Evolutionary conservation across 495 filamentous ascomycete genomes (phyloP).

Genomic region (Penicillium cosmopolitanum): DNA sequence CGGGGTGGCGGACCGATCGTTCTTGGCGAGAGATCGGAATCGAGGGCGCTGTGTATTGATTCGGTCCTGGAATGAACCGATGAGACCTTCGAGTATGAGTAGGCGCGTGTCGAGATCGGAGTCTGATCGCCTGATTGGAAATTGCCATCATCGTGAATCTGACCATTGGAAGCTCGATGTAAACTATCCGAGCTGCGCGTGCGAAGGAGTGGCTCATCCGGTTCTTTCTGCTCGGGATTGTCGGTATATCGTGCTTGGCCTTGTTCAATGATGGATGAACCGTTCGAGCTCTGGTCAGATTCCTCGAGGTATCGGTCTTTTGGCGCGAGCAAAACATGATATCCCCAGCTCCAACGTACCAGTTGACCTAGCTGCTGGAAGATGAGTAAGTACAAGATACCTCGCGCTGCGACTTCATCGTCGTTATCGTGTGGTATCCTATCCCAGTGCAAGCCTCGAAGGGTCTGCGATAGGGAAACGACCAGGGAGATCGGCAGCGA

Average conservation of each 20-base stretch:
- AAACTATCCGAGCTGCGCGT: conserved; percentile 36
- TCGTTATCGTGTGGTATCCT: conserved; percentile 89
- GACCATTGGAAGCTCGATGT: conserved; percentile 18
- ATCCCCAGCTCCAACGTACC: conserved; percentile 97
- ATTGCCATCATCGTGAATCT: conserved; percentile 19
- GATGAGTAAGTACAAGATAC: conserved; percentile 93
- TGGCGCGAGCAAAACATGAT: conserved; percentile 86
- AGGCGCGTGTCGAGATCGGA: conserved; percentile 39
- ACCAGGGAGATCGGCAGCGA: conserved; percentile 96
- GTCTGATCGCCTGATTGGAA: conserved; percentile 50
- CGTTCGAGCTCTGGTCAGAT: conserved; percentile 54
- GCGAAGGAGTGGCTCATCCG: conserved; percentile 47
- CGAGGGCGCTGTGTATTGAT: conserved; percentile 25
- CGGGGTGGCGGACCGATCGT: conserved; percentile 38
- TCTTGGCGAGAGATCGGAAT: conserved; percentile 29
- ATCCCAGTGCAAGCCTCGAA: conserved; percentile 92
- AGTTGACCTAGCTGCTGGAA: conserved; percentile 98
- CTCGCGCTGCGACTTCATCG: conserved; percentile 88
- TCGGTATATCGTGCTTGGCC: conserved; percentile 68
- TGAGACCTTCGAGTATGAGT: conserved; percentile 43
- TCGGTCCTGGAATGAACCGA: conserved; percentile 25
- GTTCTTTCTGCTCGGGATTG: conserved; percentile 52
- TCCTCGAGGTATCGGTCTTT: conserved; percentile 65
- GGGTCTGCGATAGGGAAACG: conserved; percentile 87
- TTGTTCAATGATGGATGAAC: conserved; percentile 59